A percentile compares a stretch with the other conserved stretches of the same genome.
Conservation (phyloP, 306 rosid genomes). For the Gillenia trifoliata region DNA sequence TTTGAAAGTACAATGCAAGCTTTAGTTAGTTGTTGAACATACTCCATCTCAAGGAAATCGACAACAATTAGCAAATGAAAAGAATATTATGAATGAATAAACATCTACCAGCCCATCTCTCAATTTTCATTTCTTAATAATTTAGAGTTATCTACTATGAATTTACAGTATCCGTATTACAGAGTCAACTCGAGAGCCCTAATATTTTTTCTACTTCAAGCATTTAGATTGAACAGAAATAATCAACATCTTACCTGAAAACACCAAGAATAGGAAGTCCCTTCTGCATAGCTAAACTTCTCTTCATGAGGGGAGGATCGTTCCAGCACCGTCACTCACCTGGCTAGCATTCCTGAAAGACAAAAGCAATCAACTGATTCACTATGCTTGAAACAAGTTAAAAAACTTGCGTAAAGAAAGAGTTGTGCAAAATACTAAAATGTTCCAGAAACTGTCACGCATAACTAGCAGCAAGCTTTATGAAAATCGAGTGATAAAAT, state of each 20-base stretch:
- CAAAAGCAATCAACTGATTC: not conserved
- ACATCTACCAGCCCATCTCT: not conserved
- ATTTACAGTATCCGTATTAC: not conserved
- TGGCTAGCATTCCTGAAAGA: constrained; percentile 82
- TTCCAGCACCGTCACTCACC: constrained; percentile 91
- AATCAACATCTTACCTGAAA: constrained; percentile 47
- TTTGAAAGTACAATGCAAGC: constrained; percentile 8
- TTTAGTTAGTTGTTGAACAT: not conserved
- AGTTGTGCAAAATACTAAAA: not conserved
- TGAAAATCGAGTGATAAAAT: not conserved
- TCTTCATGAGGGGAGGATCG: constrained; percentile 91
- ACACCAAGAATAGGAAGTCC: constrained; percentile 81
- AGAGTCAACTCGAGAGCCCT: constrained; percentile 1
- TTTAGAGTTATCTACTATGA: not conserved
- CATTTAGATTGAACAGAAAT: not conserved
- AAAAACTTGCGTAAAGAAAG: not conserved
- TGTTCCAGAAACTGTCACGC: not conserved
- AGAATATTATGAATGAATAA: not conserved
- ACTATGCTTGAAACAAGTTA: not conserved
- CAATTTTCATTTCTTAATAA: not conserved
- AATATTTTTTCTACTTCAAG: not conserved
- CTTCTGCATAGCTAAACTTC: constrained; percentile 70
- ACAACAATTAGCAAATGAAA: not conserved
- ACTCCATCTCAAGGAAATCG: not conserved
- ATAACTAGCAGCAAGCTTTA: constrained; percentile 16